These are phyloP conservation scores for Chamaecrista fasciculata DNA, from an alignment of 306 rosid genomes.

Conservation along the genomic window DNA sequence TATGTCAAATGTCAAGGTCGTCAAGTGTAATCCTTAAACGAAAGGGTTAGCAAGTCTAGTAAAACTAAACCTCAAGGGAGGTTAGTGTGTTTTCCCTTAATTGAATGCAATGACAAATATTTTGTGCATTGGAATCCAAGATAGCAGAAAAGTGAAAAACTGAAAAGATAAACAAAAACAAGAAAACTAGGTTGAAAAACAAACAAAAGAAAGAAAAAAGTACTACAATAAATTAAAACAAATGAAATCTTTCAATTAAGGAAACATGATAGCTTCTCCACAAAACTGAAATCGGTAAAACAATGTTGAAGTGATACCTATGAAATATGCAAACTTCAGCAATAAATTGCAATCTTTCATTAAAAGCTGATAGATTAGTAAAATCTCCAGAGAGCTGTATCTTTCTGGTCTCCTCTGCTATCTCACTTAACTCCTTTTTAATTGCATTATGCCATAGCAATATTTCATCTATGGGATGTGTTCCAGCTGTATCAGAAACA, in stretches of 20 bases:
- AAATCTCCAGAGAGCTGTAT: constrained; percentile 64
- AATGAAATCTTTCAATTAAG: constrained; percentile 17
- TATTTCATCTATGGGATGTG: constrained; percentile 92
- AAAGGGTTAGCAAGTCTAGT: too few species aligned
- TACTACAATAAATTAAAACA: constrained; percentile 2
- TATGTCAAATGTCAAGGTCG: too few species aligned
- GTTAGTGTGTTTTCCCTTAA: neutral
- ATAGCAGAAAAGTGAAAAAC: neutral
- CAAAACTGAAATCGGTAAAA: constrained; percentile 19
- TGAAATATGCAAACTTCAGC: constrained; percentile 98
- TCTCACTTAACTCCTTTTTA: constrained; percentile 81
- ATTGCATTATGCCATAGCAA: constrained; percentile 97
- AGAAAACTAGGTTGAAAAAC: neutral
- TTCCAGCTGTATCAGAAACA: constrained; percentile 46
- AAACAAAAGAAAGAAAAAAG: constrained; percentile 4
- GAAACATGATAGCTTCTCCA: constrained; percentile 25
- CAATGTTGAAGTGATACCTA: constrained; percentile 54
- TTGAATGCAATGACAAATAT: neutral
- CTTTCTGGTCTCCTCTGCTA: constrained; percentile 59
- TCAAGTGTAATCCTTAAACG: too few species aligned
- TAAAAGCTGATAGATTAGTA: constrained; percentile 76
- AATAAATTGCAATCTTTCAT: constrained; percentile 87
- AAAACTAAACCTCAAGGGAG: too few species aligned
- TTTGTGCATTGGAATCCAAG: neutral
- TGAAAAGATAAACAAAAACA: neutral